phyloP scores from a whole-genome alignment of 202 grass and related monocot genomes.

The Cymbopogon flexuosus region DNA sequence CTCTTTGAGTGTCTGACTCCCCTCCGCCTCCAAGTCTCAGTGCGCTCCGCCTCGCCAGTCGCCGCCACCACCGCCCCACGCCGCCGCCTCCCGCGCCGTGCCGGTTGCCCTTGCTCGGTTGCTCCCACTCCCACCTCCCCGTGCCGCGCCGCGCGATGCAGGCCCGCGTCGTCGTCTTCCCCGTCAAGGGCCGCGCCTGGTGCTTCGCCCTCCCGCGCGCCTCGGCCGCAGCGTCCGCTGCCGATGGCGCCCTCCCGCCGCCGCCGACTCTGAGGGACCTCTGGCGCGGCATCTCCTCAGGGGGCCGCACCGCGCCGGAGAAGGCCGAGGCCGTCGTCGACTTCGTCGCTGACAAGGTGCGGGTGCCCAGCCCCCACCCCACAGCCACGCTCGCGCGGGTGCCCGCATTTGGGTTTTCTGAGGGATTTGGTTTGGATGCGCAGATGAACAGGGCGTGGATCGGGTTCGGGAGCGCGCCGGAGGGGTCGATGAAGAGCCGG shows the following conservation, averaged over 20 bases:
- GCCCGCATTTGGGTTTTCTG: slow-evolving; percentile 12
- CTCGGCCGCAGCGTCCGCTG: not conserved
- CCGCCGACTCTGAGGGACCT: slow-evolving; percentile 50
- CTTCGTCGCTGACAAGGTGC: slow-evolving; percentile 70
- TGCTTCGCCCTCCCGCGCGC: slow-evolving; percentile 50
- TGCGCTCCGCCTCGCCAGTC: slow-evolving; percentile 1
- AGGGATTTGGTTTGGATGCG: not conserved
- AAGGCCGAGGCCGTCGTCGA: slow-evolving; percentile 61
- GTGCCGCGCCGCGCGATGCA: slow-evolving; percentile 39
- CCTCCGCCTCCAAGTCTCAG: not conserved
- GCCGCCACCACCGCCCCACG: slow-evolving; percentile 16
- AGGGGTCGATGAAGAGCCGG: slow-evolving; percentile 73
- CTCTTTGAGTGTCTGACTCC: not conserved
- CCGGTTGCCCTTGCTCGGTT: not conserved
- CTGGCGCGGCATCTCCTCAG: slow-evolving; percentile 52
- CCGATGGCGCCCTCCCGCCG: slow-evolving; percentile 6
- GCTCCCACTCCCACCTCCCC: not conserved
- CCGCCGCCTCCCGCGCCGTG: not conserved
- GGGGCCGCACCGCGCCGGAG: slow-evolving; percentile 38
- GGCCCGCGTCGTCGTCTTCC: slow-evolving; percentile 81
- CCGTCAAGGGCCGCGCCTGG: slow-evolving; percentile 74
- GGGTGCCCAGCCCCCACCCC: slow-evolving; percentile 37
- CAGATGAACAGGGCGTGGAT: slow-evolving; percentile 86
- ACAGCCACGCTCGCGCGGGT: not conserved
- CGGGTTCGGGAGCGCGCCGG: slow-evolving; percentile 68